Evolutionary conservation across 2,329 filamentous ascomycete species (phyloP), one percentile per base, ranked within the genome.

Genomic region (Penicillium sclerotiorum): DNA sequence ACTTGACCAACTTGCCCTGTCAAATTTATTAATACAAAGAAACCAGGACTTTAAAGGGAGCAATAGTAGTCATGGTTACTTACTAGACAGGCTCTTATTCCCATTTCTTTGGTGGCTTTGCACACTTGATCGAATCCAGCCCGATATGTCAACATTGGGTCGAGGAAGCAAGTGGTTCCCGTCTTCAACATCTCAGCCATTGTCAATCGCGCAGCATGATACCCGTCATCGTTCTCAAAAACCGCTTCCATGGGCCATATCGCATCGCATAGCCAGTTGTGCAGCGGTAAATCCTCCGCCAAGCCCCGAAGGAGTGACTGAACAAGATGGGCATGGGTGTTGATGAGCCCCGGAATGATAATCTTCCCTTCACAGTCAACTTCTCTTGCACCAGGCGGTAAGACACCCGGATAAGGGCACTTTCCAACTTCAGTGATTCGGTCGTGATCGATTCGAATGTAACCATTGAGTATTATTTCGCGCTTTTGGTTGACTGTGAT

Each of bases 101-200:
- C 66, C 46, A 63, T 69, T 45, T 70, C 66, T 13, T 63, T 57
- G 1, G 68, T 64, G 2, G 63, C 64, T n/a, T 54, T 50, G 20
- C 61, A 65, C 1, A 65, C 62, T 20, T 47, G 64, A 58, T 60
- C 68, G 49, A 63, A 62, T 1, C 61, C 62, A 8, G 57, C 60
- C 9, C 57, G 45, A 42, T 61, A 49, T 23, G 61, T 70, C 36
- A 71, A 56, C 66, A 72, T 65, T 8, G 67, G 66, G 33, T 72
- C 68, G 7, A 71, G 53, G 30, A 72, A 72, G 46, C 67, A 71
- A 1, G 69, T 72, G 13, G 70, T 72, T 7, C 69, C 69, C 2
- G 61, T 69, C 45, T 65, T 69, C 15, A 73, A 52, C 69, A 72
- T 70, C 52, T 73, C 69, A 0, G 67, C 63, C 23, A 70, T 66